Base-by-base conservation (phyloP, 139 green algal genomes). In the Ettlia oleoabundans region DNA sequence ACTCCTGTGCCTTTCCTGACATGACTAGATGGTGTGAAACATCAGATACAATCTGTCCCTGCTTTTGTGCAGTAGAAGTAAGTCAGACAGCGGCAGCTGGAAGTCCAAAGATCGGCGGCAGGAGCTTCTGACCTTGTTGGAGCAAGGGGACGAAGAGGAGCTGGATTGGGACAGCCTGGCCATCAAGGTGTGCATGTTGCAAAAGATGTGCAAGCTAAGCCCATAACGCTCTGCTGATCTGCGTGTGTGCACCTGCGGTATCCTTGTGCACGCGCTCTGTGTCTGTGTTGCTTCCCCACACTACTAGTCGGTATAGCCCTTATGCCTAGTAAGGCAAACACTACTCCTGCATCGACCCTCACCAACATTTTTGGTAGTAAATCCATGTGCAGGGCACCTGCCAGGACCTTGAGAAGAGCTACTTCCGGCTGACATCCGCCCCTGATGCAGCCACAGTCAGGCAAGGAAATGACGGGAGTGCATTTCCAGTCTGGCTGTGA, bases 361-460 rank as follows among this genome's bases (percentile, higher is more conserved):
- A n/a, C n/a, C n/a, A n/a, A n/a, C n/a, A n/a, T n/a, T n/a, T n/a
- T n/a, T n/a, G n/a, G n/a, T n/a, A n/a, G n/a, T n/a, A n/a, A n/a
- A n/a, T 79, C 2, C 51, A 53, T 19, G 7, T 78, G 37, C 76
- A 87, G 71, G 94, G 94, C 81, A 95, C 85, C 1, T 91, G 86
- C 65, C 74, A 90, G 76, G 78, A 76, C 8, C 85, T 98, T 67
- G 95, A 98, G 85, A 98, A 98, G 90, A 90, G 89, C 75, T 98
- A 97, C 85, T 91, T 97, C 76, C 89, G 95, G 21, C 89, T 98
- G n/a, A 97, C 94, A 19, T 85, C 82, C 0, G 80, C 91, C 26
- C 95, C 95, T 19, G 81, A 92, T 47, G 89, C 94, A 0, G 78
- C 84, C 18, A 88, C 88, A 62, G 94, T 98, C 72, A 79, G 72